Evolutionary conservation across 192 early-diverging fungal genomes (phyloP).

Genomic region (Backusella tarrabulga): DNA sequence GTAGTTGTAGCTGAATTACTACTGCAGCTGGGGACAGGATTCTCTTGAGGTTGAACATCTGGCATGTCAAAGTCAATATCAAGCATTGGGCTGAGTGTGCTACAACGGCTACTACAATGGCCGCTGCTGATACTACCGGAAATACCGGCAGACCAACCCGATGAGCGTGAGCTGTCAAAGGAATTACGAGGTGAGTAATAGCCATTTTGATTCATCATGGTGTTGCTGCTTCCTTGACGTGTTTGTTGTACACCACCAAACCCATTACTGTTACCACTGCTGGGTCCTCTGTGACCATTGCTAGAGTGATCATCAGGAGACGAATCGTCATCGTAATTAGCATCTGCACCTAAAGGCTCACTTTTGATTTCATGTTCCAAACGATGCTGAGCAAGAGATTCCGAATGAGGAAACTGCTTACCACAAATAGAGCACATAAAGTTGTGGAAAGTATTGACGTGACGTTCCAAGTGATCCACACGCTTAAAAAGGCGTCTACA

Average conservation of each 20-base stretch:
- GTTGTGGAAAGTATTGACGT: background rate
- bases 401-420: slow-evolving; percentile 6
- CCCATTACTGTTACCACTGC: background rate
- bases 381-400: slow-evolving; percentile 15
- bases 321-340: background rate
- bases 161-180: slow-evolving; percentile 9
- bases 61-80: slow-evolving; percentile 18
- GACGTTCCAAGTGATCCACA: slow-evolving; percentile 5
- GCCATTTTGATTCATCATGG: slow-evolving; percentile 1
- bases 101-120: slow-evolving; percentile 12
- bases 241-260: background rate
- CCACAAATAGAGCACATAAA: slow-evolving; percentile 16
- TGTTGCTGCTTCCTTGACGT: background rate
- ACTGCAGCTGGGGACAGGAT: background rate
- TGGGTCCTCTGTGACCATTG: slow-evolving; percentile 3
- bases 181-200: slow-evolving; percentile 14
- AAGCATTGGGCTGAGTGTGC: slow-evolving; percentile 19
- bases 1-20: background rate
- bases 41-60: background rate
- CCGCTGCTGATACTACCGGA: slow-evolving; percentile 14
- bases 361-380: background rate
- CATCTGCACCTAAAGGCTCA: background rate
- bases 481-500: slow-evolving; percentile 6
- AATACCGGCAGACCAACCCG: slow-evolving; percentile 1
- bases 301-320: slow-evolving; percentile 7